Percentiles rank a stretch among this genome's conserved stretches.
phyloP scores from a whole-genome alignment of 805 yeast genomes.

The Ogataea trehaloabstinens region DNA sequence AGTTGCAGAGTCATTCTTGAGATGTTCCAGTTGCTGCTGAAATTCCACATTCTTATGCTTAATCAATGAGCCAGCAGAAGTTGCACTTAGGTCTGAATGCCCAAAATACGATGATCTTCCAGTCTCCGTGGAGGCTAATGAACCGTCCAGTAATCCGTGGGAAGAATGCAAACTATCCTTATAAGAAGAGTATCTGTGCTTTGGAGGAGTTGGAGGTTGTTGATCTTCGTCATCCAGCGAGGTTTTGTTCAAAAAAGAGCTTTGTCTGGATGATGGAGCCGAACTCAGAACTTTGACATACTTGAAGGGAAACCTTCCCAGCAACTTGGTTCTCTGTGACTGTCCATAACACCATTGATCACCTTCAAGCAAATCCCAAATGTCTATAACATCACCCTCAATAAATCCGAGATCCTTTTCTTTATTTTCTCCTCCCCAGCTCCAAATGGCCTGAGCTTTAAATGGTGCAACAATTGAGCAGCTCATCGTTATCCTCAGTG shows the following conservation, averaged over 20 bases:
- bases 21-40: conserved; percentile 18
- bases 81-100: conserved; percentile 77
- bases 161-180: conserved; percentile 21
- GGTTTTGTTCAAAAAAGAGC: not conserved
- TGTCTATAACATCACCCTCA: conserved; percentile 91
- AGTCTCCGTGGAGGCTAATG: conserved; percentile 34
- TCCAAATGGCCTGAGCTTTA: conserved; percentile 60
- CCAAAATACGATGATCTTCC: conserved; percentile 45
- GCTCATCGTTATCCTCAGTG: too few relatives aligned
- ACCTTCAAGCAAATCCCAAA: conserved; percentile 65
- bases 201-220: conserved; percentile 38
- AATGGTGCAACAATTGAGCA: conserved; percentile 24
- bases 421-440: conserved; percentile 92
- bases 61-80: conserved; percentile 82
- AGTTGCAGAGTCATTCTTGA: conserved; percentile 16
- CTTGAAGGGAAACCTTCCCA: conserved; percentile 86
- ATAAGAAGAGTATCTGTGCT: conserved; percentile 23
- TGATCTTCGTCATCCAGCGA: conserved; percentile 9
- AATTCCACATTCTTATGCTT: conserved; percentile 53
- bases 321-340: conserved; percentile 72
- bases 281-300: conserved; percentile 62
- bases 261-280: conserved; percentile 8
- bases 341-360: conserved; percentile 93
- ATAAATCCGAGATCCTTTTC: conserved; percentile 83
- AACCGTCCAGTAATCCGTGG: conserved; percentile 29